Evolutionary conservation across 441 rosid species (phyloP), one percentile per base, ranked within the genome.

Genomic region (Omphalea diandra): DNA sequence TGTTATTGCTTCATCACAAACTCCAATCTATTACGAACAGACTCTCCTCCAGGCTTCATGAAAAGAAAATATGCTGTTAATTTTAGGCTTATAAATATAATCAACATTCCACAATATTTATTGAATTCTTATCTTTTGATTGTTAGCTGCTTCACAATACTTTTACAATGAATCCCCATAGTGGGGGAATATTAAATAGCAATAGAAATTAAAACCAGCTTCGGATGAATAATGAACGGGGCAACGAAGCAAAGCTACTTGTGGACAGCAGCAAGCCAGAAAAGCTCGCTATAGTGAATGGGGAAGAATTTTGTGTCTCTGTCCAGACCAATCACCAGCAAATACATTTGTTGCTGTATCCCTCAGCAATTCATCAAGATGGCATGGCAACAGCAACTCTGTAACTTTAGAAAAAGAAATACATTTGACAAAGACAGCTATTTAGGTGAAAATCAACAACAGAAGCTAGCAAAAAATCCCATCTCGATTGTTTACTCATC

Each of bases 321-420:
- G 90, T 54, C 89, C 86, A 52, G 81, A 82, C 98, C 99, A 95
- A 29, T 89, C 86, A 58, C 97, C 89, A 72, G 98, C 90, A 86
- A 95, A 95, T 58, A 84, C 74, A 67, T 82, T 80, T 17, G 92
- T 64, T 6, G 96, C 94, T 7, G 98, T 90, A 73, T 82, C 90
- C 54, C 79, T 81, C 73, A 94, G 84, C 80, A 94, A 79, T 81
- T 92, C 98, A 65, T 94, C 97, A 31, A 94, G 97, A 83, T 17
- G 97, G 98, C 97, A 94, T 91, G 54, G 84, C 90, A 17, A 90
- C 94, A 67, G 97, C 97, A 80, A 92, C 84, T 86, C 86, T 92
- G 57, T 83, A 90, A 70, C 97, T 94, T 77, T 15, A 75, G 2
- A 73, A 71, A 47, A 63, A 73, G 41, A 69, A 72, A 27, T 15